These are phyloP conservation scores for Jasminum sambac DNA, from an alignment of 257 asterid species.

Conservation along the genomic window DNA sequence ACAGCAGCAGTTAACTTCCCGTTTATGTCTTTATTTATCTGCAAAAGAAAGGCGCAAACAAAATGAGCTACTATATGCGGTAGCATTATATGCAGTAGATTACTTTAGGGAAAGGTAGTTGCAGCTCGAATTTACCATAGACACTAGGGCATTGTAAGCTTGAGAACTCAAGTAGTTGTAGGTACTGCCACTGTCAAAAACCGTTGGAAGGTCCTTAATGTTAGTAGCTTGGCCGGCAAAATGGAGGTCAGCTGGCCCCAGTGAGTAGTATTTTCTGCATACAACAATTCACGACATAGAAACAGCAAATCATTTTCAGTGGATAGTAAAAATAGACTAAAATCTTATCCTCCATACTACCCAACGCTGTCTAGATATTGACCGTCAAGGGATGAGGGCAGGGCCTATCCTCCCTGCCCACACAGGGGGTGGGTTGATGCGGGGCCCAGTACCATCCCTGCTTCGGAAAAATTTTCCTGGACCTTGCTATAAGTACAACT, in stretches of 20 bases:
- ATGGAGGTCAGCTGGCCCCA: slow-evolving; percentile 54
- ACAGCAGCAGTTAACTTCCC: slow-evolving; percentile 38
- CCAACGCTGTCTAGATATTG: background rate
- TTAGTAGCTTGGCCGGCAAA: slow-evolving; percentile 48
- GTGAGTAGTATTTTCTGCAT: slow-evolving; percentile 50
- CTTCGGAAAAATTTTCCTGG: no score
- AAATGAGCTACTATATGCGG: background rate
- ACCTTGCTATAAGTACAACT: no score
- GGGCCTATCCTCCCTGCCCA: no score
- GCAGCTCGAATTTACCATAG: slow-evolving; percentile 36
- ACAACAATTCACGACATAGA: slow-evolving; percentile 7
- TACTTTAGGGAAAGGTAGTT: background rate
- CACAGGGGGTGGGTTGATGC: no score
- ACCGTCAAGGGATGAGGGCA: background rate
- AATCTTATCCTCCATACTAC: background rate
- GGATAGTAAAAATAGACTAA: background rate
- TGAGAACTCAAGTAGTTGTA: slow-evolving; percentile 57
- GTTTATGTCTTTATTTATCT: slow-evolving; percentile 53
- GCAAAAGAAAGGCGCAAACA: slow-evolving; percentile 10
- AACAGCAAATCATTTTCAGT: slow-evolving; percentile 10
- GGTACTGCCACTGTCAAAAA: slow-evolving; percentile 75
- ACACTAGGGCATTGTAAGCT: slow-evolving; percentile 45
- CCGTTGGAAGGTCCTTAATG: slow-evolving; percentile 44
- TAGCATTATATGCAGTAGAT: slow-evolving; percentile 9
- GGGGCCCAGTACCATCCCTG: no score